Evolutionary conservation across 2,329 filamentous ascomycete species (phyloP).

Genomic region (Colletotrichum lentis): DNA sequence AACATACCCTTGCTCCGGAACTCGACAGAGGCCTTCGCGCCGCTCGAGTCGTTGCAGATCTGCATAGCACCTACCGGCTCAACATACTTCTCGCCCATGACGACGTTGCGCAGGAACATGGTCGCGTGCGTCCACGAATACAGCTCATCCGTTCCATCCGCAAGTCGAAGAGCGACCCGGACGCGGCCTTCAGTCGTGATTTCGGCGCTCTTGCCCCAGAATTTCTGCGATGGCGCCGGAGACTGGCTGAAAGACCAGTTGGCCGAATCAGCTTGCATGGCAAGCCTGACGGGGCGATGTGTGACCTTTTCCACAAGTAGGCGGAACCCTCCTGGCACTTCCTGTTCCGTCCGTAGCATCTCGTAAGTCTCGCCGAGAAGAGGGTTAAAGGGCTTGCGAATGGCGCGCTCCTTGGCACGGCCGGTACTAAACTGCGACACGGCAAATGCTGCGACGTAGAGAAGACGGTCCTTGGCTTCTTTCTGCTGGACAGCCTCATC

Average conservation of each 20-base stretch:
- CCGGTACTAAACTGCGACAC: constrained; percentile 83
- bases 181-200: constrained; percentile 91
- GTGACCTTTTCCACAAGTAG: constrained; percentile 95
- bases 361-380: constrained; percentile 97
- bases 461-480: constrained; percentile 72
- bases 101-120: constrained; percentile 92
- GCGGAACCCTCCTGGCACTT: constrained; percentile 77
- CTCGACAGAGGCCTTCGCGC: constrained; percentile 83
- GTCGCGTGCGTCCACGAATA: constrained; percentile 92
- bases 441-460: constrained; percentile 90
- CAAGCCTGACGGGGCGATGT: constrained; percentile 90
- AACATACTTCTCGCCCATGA: constrained; percentile 97
- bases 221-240: constrained; percentile 90
- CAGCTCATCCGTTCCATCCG: constrained; percentile 75
- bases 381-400: constrained; percentile 96
- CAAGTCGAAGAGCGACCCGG: constrained; percentile 73
- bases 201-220: constrained; percentile 97
- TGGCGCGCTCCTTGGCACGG: constrained; percentile 87
- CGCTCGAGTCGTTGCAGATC: constrained; percentile 82
- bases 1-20: constrained; percentile 98
- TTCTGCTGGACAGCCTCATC: constrained; percentile 74
- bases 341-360: constrained; percentile 83
- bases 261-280: constrained; percentile 88
- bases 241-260: constrained; percentile 89
- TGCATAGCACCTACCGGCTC: constrained; percentile 93